Conservation (phyloP, 495 filamentous ascomycete genomes). For the Aspergillus avenaceus region DNA sequence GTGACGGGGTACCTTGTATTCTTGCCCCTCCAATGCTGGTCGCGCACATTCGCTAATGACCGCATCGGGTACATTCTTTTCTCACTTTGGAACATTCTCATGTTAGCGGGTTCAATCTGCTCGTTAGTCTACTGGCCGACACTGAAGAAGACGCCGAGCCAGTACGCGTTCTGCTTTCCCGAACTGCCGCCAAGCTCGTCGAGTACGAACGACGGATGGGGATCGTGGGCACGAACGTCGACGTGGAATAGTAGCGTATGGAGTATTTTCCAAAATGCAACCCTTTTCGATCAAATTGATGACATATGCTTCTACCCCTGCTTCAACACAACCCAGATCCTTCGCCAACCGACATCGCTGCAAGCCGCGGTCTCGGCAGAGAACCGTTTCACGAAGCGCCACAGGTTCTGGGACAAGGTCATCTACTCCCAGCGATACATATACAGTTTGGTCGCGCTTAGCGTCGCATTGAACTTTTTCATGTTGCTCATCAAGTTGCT, state of each 20-base stretch:
- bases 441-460: constrained; percentile 28
- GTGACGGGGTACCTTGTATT: constrained; percentile 37
- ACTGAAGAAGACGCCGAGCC: constrained; percentile 11
- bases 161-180: constrained; percentile 34
- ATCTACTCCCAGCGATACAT: constrained; percentile 30
- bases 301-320: constrained; percentile 32
- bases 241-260: constrained; percentile 30
- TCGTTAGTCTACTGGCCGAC: constrained; percentile 21
- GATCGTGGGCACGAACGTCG: constrained; percentile 16
- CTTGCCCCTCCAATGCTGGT: constrained; percentile 33
- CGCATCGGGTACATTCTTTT: constrained; percentile 24
- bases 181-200: constrained; percentile 17
- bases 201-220: constrained; percentile 28
- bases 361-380: constrained; percentile 8
- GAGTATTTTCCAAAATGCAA: constrained; percentile 21
- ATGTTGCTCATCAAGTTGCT: constrained; percentile 22
- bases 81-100: constrained; percentile 28
- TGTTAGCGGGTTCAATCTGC: constrained; percentile 29
- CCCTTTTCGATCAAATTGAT: constrained; percentile 17
- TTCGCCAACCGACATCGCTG: constrained; percentile 19
- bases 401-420: constrained; percentile 16
- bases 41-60: constrained; percentile 21
- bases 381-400: constrained; percentile 2
- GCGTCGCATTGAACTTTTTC: constrained; percentile 21
- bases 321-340: constrained; percentile 28